Base-by-base conservation (phyloP, 179 eudicot species). In the Nepenthes alata region DNA sequence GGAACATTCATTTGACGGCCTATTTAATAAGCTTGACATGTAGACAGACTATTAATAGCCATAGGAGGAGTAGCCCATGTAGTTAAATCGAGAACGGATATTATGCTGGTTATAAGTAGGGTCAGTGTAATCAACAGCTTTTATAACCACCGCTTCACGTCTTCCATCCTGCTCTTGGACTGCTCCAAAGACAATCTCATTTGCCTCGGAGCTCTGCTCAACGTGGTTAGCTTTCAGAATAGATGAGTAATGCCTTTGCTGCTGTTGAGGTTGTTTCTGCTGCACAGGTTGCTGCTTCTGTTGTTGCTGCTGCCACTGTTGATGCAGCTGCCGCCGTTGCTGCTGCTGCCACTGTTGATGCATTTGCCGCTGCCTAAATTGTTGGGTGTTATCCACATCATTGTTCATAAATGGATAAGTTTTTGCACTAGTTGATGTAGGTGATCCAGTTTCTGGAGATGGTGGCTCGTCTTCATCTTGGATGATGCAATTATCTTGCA, bases 91-190 rank as follows among this genome's bases (percentile, higher is more conserved):
- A 2, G 98, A 78, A 11, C 95, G 76, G 45, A 89, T 58, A 55
- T 84, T 81, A 35, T 77, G 76, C 25, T 68, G 76, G 70, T 70
- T 72, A 39, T 78, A 78, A 12, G 53, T 49, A 3, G 96, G 85
- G 49, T 91, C 85, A 15, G 78, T 79, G 61, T 81, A 89, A 37
- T 91, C 96, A 37, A 91, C 84, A 16, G 96, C 95, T 74, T 91
- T 89, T 37, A 91, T 86, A 37, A 89, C 96, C 80, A 89, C 75
- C 11, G 95, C 85, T 58, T 77, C 91, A 1, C 89, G 85, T 47
- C 83, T 74, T 49, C 86, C 86, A 39, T 85, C 95, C 63, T 89
- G 88, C 25, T 74, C 79, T 65, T 74, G 78, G 58, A 78, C 72
- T 38, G 76, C 82, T 35, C 82, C 82, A 44, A 78, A 78, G 9